These are phyloP conservation scores for Candida suzukii DNA, from an alignment of 805 yeast genomes.

Conservation along the genomic window DNA sequence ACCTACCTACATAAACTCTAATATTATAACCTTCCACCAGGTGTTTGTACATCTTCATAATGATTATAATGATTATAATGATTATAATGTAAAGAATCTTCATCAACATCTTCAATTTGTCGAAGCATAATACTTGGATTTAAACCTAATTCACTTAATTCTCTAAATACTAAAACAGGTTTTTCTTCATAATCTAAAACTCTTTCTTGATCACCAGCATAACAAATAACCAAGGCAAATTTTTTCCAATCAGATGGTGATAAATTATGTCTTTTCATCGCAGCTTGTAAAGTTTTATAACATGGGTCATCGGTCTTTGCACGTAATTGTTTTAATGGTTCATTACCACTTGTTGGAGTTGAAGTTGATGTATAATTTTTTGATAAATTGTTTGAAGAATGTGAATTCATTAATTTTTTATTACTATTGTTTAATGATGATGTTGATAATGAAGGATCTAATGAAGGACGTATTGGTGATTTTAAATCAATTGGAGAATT, in stretches of 20 bases:
- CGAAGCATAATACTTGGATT: constrained; percentile 91
- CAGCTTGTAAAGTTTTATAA: constrained; percentile 78
- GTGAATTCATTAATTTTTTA: constrained; percentile 3
- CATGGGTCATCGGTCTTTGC: constrained; percentile 92
- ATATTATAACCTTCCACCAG: constrained; percentile 33
- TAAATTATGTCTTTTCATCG: constrained; percentile 78
- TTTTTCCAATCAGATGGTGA: constrained; percentile 78
- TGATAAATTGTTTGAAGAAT: constrained; percentile 3
- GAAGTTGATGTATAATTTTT: constrained; percentile 1
- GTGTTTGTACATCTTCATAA: constrained; percentile 19
- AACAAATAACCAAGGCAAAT: constrained; percentile 82
- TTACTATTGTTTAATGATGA: background rate
- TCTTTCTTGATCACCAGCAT: constrained; percentile 88
- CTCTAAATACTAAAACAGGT: constrained; percentile 82
- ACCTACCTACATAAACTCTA: background rate
- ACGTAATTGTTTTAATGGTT: constrained; percentile 75
- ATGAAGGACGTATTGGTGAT: background rate
- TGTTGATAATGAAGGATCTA: background rate
- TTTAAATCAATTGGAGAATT: background rate
- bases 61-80: background rate
- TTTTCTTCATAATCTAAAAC: constrained; percentile 77
- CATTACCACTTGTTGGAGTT: too few relatives aligned
- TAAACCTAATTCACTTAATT: constrained; percentile 74
- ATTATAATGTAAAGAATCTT: constrained; percentile 15
- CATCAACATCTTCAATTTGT: constrained; percentile 56